These are phyloP conservation scores for Cajanus cajan DNA, from an alignment of 306 rosid species.

Conservation along the genomic window DNA sequence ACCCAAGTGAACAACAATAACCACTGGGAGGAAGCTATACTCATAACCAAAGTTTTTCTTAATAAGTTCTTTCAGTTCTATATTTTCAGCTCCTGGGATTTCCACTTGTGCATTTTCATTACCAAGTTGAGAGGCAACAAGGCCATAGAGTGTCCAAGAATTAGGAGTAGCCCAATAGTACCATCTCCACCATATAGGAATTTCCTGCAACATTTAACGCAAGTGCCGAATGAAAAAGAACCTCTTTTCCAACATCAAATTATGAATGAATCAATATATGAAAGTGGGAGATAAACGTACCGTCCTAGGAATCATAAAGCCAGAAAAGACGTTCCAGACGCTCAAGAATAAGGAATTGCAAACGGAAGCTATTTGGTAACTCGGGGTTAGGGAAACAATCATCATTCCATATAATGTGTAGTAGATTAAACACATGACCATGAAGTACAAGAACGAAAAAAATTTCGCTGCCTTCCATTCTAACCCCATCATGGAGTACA, in stretches of 20 bases:
- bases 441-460: constrained; percentile 68
- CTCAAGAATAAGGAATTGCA: constrained; percentile 60
- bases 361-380: constrained; percentile 58
- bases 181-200: constrained; percentile 90
- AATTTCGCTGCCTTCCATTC: constrained; percentile 50
- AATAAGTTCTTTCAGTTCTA: constrained; percentile 1
- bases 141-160: constrained; percentile 44
- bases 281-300: constrained; percentile 36
- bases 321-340: constrained; percentile 72
- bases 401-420: constrained; percentile 84
- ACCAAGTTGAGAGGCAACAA: constrained; percentile 41
- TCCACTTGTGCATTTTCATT: background rate
- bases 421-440: constrained; percentile 60
- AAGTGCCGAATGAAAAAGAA: too few species aligned
- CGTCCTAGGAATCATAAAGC: constrained; percentile 45
- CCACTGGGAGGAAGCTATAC: constrained; percentile 49
- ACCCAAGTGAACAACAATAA: constrained; percentile 54
- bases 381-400: constrained; percentile 71
- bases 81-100: constrained; percentile 36
- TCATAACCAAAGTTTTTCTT: constrained; percentile 45
- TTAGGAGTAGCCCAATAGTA: constrained; percentile 45
- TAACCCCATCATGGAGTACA: constrained; percentile 69
- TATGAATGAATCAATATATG: background rate
- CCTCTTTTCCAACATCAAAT: background rate
- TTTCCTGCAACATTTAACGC: constrained; percentile 40